Conservation (phyloP, 768 basidiomycete genomes). For the Clitopilus hobsonii region DNA sequence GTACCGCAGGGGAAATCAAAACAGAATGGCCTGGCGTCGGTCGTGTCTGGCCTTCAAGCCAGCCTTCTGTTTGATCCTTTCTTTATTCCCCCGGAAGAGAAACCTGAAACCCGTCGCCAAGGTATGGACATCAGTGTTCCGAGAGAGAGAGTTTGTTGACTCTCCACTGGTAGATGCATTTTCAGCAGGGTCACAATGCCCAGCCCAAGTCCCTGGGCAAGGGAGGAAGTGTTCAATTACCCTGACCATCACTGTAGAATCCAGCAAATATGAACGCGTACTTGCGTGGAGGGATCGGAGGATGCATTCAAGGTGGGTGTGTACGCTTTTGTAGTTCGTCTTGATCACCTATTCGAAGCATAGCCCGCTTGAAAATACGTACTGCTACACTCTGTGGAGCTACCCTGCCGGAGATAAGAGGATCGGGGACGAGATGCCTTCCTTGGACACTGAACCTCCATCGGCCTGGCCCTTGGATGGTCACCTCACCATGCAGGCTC, state of each 20-base stretch:
- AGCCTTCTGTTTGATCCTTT: too few relatives aligned
- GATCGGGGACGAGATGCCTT: slow-evolving; percentile 11
- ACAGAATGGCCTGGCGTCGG: too few relatives aligned
- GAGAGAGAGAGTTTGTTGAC: background rate
- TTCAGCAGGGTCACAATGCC: background rate
- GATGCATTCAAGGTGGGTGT: slow-evolving; percentile 29
- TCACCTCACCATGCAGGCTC: slow-evolving; percentile 29
- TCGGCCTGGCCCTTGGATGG: slow-evolving; percentile 41
- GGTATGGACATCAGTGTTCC: background rate
- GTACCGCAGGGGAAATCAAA: too few relatives aligned
- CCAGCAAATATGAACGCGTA: slow-evolving; percentile 17
- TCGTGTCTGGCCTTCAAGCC: too few relatives aligned
- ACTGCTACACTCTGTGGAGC: slow-evolving; percentile 43
- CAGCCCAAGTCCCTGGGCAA: background rate
- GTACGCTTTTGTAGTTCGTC: slow-evolving; percentile 12
- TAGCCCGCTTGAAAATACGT: slow-evolving; percentile 28
- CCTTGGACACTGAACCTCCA: slow-evolving; percentile 18
- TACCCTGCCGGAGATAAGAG: slow-evolving; percentile 25
- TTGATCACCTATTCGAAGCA: background rate
- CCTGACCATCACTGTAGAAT: background rate
- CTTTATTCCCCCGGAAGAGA: too few relatives aligned
- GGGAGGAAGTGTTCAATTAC: background rate
- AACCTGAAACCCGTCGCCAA: background rate
- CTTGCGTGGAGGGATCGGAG: slow-evolving; percentile 33
- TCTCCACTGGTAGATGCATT: background rate